Conservation (phyloP, 2,329 filamentous ascomycete species). For the Ceratocystis cubensis region DNA sequence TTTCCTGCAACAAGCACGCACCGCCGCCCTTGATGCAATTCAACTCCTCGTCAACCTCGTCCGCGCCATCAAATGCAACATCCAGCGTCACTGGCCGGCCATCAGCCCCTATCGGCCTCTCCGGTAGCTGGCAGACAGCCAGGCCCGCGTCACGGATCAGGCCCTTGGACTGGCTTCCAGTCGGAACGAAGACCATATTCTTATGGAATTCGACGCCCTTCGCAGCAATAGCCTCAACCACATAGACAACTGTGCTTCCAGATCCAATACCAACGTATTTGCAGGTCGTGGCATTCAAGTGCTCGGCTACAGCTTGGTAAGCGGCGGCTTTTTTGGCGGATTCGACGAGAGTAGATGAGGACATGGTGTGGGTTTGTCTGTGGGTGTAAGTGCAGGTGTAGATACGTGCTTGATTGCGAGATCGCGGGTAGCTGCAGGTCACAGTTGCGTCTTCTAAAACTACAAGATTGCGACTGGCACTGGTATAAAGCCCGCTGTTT, state of each 20-base stretch:
- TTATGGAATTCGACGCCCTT: conserved; percentile 42
- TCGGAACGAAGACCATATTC: conserved; percentile 76
- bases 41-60: conserved; percentile 87
- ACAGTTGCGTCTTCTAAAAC: too few species aligned
- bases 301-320: conserved; percentile 58
- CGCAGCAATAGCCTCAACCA: conserved; percentile 65
- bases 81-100: conserved; percentile 50
- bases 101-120: conserved; percentile 47
- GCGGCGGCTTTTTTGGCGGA: conserved; percentile 64
- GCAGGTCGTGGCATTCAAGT: conserved; percentile 47
- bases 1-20: conserved; percentile 96
- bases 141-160: conserved; percentile 72
- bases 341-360: conserved; percentile 42
- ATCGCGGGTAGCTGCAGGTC: not conserved
- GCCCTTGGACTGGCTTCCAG: conserved; percentile 79
- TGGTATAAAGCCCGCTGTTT: too few species aligned
- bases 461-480: too few species aligned
- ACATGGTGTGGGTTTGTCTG: conserved; percentile 27
- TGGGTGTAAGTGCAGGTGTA: not conserved
- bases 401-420: conserved; percentile 1
- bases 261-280: conserved; percentile 67
- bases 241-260: conserved; percentile 70
- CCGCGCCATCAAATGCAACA: conserved; percentile 89
- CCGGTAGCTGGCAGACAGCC: conserved; percentile 63
- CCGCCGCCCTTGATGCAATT: conserved; percentile 98